Percentiles rank a stretch among this genome's conserved stretches.
phyloP scores from a whole-genome alignment of 495 filamentous ascomycete genomes.

The Cladorrhinum samala region DNA sequence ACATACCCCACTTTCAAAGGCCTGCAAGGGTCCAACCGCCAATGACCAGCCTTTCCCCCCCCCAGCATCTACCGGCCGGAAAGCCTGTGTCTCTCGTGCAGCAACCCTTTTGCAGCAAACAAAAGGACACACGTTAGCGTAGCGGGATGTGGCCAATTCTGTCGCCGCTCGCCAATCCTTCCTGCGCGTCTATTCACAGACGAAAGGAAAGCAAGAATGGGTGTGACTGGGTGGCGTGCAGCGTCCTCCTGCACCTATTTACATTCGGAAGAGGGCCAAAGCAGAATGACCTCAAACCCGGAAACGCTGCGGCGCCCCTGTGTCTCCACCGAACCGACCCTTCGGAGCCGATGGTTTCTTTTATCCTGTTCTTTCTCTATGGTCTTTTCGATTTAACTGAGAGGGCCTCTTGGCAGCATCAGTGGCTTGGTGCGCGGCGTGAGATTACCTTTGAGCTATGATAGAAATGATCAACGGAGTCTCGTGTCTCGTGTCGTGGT shows the following conservation, averaged over 20 bases:
- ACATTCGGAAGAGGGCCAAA: neutral
- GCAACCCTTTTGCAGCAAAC: no score
- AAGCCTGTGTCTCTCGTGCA: no score
- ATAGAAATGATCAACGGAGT: no score
- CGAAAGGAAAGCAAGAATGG: no score
- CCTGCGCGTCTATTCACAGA: neutral
- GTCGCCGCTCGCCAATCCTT: neutral
- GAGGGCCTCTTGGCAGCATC: no score
- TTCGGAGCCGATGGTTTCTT: neutral
- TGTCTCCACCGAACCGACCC: neutral
- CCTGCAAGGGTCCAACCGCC: neutral
- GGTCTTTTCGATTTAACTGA: neutral
- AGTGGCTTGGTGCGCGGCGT: no score
- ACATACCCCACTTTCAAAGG: neutral
- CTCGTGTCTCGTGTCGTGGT: no score
- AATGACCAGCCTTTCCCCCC: no score
- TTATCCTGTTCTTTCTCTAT: neutral
- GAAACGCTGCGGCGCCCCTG: neutral
- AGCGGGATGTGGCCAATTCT: neutral
- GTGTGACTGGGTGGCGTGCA: no score
- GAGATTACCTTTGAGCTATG: no score
- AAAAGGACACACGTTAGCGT: conserved; percentile 1
- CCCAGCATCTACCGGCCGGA: no score
- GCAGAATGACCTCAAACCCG: neutral
- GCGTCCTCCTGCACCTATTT: no score